A percentile compares a stretch with the other conserved stretches of the same genome.
These are phyloP conservation scores for Trichoderma atroviride DNA, from an alignment of 2,329 filamentous ascomycete species.

Conservation along the genomic window DNA sequence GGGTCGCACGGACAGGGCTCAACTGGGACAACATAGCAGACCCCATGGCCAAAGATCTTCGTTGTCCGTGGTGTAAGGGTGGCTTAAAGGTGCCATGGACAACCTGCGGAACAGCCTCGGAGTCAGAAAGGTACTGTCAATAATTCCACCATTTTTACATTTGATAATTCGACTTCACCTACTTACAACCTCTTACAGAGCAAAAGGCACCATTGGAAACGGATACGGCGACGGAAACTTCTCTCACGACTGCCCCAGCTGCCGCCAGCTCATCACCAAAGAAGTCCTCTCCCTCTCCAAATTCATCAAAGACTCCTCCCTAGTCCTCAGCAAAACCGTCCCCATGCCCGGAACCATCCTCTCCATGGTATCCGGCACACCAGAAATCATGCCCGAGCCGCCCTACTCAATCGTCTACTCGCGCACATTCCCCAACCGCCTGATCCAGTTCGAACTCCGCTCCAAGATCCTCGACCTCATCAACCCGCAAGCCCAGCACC, in stretches of 20 bases:
- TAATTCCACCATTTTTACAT: not conserved
- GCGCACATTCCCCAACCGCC: constrained; percentile 60
- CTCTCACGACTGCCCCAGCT: constrained; percentile 51
- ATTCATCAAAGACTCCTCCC: constrained; percentile 49
- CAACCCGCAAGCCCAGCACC: constrained; percentile 25
- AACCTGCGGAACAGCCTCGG: constrained; percentile 43
- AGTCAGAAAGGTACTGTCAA: not conserved
- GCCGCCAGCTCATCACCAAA: constrained; percentile 54
- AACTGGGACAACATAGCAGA: constrained; percentile 65
- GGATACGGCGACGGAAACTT: constrained; percentile 65
- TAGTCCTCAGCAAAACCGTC: constrained; percentile 24
- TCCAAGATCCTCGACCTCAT: constrained; percentile 47
- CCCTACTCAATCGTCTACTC: constrained; percentile 31
- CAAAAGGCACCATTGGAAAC: constrained; percentile 41
- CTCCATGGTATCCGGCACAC: constrained; percentile 53
- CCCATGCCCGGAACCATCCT: constrained; percentile 73
- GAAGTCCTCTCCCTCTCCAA: constrained; percentile 62
- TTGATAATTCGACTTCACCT: not conserved
- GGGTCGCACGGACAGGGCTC: constrained; percentile 51
- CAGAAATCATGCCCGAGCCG: constrained; percentile 39
- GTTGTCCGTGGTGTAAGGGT: constrained; percentile 58
- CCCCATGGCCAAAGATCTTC: constrained; percentile 48
- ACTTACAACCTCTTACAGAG: not conserved
- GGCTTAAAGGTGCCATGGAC: constrained; percentile 61
- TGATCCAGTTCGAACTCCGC: constrained; percentile 53